These are phyloP conservation scores for Ostreobium quekettii DNA, from an alignment of 139 green algal species.

Conservation along the genomic window DNA sequence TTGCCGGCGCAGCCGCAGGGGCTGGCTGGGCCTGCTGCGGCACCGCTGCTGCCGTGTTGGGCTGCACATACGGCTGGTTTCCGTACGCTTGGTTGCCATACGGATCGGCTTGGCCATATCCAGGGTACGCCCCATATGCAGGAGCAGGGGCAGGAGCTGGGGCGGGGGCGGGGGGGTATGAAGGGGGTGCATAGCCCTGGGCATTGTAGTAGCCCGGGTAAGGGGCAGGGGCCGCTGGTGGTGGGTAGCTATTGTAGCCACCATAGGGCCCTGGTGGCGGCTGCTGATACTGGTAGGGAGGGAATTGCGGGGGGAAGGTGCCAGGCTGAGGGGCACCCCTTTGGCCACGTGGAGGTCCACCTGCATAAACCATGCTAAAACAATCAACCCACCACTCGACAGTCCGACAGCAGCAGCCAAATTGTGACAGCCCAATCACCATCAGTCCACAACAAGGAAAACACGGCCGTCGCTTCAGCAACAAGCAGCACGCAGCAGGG, in stretches of 20 bases:
- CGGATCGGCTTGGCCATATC: neutral
- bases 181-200: neutral
- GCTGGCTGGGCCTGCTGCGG: neutral
- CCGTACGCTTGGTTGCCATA: slow-evolving; percentile 6
- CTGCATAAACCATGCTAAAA: too few species aligned
- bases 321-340: too few species aligned
- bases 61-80: slow-evolving; percentile 2
- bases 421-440: too few species aligned
- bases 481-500: neutral
- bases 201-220: slow-evolving; percentile 3
- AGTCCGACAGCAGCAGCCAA: too few species aligned
- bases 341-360: too few species aligned
- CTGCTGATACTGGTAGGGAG: neutral
- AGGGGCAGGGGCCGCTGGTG: neutral
- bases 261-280: slow-evolving; percentile 5
- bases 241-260: neutral
- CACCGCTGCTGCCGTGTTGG: slow-evolving; percentile 7
- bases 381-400: too few species aligned
- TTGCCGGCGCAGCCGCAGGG: neutral
- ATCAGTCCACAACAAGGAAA: too few species aligned
- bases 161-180: neutral
- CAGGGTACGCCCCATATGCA: slow-evolving; percentile 1
- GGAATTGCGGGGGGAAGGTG: too few species aligned
- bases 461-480: too few species aligned
- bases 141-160: neutral